Evolutionary conservation across 2,329 filamentous ascomycete genomes (phyloP), one percentile per base, ranked within the genome.

Genomic region (Xylaria sp.): DNA sequence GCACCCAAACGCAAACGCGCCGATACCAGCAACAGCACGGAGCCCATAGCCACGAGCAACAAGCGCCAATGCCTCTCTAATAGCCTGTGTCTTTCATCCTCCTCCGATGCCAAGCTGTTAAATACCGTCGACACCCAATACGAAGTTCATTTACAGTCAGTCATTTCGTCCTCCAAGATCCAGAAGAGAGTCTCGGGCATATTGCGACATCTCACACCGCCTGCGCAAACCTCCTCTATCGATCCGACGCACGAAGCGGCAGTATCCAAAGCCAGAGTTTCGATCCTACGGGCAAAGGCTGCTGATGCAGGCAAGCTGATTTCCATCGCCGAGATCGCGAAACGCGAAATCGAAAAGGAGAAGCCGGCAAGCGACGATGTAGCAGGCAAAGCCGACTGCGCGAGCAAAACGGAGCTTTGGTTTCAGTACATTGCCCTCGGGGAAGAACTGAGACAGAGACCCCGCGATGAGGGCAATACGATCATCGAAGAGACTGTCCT

Each of bases 321-420:
- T 68, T 88, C 85, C 3, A 83, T 92, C 46, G 81, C 82, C 44
- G 90, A 92, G 74, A 87, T 90, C 37, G 82, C 81, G 58, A 89
- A 89, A 73, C 77, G 83, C 38, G 77, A 86, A 47, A 75, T 90
- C 54, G 76, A 70, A 31, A 78, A 80, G 52, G 74, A 78, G 25
- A 33, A 17, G 46, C 4, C 33, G 3, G 10, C 21, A 21, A 17
- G 27, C 8, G 51, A 56, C 41, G 21, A 21, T 15, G 43, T 5
- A 46, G 33, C 1, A 31, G 29, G 17, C 11, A 46, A 57, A 8
- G 35, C 27, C 9, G 29, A 35, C 3, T 43, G 40, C 43, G 19
- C 41, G 38, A 8, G 35, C 25, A 31, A 51, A 43, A 25, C 19
- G 15, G 63, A 65, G 17, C 51, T 58, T 17, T 86, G 82, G 80